These are phyloP conservation scores for Linaria vulgaris DNA, from an alignment of 257 asterid species.

Conservation along the genomic window DNA sequence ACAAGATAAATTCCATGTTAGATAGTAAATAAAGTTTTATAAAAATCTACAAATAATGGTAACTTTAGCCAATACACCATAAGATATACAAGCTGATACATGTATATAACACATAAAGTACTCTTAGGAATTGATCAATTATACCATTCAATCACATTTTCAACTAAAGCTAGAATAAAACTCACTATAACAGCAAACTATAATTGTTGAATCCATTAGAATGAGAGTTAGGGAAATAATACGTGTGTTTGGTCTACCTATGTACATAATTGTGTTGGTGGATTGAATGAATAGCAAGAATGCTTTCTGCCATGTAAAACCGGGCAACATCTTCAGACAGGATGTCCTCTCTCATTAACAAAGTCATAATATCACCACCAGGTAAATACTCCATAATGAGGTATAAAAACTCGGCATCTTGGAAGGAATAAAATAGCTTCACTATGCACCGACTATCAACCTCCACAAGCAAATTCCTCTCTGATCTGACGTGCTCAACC, in stretches of 20 bases:
- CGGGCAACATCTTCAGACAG: constrained; percentile 90
- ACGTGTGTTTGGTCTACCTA: constrained; percentile 39
- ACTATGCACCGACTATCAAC: constrained; percentile 98
- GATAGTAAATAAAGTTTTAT: neutral
- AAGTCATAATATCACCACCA: constrained; percentile 98
- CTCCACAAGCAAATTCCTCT: constrained; percentile 96
- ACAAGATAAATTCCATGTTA: constrained; percentile 9
- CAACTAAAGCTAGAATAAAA: neutral
- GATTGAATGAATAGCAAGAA: constrained; percentile 87
- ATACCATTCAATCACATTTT: no score
- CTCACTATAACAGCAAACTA: neutral
- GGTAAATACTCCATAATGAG: constrained; percentile 98
- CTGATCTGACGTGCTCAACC: constrained; percentile 99
- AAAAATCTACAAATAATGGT: neutral
- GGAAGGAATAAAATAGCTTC: constrained; percentile 90
- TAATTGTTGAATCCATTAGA: neutral
- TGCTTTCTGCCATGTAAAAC: constrained; percentile 90
- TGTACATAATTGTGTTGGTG: constrained; percentile 94
- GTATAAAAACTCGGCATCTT: constrained; percentile 87
- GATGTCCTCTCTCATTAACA: constrained; percentile 85
- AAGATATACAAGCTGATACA: neutral
- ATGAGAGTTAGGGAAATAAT: no score
- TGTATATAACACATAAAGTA: no score
- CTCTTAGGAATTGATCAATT: no score
- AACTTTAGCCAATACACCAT: no score